Evolutionary conservation across 129 eudicot genomes (phyloP), one percentile per base, ranked within the genome.

Genomic region (Erigeron canadensis): DNA sequence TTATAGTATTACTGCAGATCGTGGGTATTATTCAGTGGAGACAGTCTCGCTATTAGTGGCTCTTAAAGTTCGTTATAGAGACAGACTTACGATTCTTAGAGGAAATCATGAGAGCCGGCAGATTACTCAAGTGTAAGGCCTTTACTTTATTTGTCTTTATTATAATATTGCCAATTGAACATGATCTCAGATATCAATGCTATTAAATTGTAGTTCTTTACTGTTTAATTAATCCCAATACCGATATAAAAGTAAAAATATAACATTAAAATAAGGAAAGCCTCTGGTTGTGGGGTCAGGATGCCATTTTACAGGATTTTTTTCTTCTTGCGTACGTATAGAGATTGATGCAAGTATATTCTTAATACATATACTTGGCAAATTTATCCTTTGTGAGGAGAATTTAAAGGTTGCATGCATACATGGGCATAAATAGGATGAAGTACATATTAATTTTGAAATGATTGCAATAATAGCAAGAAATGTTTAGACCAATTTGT

Each of bases 11-110:
- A 61, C 65, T 80, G 85, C 95, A 93, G 98, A 93, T 67, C 98
- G 98, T 71, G 98, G 98, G 40, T 93, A 93, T 83, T 93, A 93
- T 77, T 93, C 98, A 0, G 98, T 93, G 85, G 98, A 93, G 83
- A 89, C 96, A 1, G 98, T 93, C 69, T 81, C 98, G 51, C 89
- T 89, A 17, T 73, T 93, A 57, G 96, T 93, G 88, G 95, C 93
- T 79, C 87, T 89, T 76, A 93, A 91, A 81, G 96, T 91, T 67
- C 96, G 94, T 61, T 91, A 91, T 69, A 82, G 97, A 81, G 97
- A 91, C 75, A 88, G 97, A 86, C 86, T 91, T 69, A 91, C 97
- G 55, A 88, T 91, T 77, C 96, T 91, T 45, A 88, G 97, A 81
- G 97, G 96, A 77, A 91, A 91, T 71, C 97, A 91, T 75, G 97